phyloP scores from a whole-genome alignment of 495 filamentous ascomycete species.

The Ascodesmis nigricans region DNA sequence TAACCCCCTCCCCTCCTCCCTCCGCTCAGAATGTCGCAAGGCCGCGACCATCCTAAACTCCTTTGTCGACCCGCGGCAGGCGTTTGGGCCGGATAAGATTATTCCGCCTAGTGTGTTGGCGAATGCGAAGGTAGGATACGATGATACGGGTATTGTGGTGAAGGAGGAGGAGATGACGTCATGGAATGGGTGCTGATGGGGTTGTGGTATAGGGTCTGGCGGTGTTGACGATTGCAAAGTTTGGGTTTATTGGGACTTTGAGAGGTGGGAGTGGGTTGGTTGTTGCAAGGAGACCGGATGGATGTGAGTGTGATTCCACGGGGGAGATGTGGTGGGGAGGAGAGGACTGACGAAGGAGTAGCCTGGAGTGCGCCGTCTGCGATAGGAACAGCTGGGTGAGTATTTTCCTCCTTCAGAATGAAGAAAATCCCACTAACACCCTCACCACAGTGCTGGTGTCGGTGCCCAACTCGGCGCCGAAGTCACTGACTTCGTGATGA shows the following conservation, averaged over 20 bases:
- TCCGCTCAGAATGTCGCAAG: constrained; percentile 52
- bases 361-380: constrained; percentile 87
- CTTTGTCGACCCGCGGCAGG: constrained; percentile 81
- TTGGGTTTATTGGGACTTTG: constrained; percentile 79
- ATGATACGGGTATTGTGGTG: no score
- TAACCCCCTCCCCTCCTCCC: constrained; percentile 16
- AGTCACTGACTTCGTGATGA: constrained; percentile 96
- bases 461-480: constrained; percentile 96
- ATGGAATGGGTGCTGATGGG: not conserved
- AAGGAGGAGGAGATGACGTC: not conserved
- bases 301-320: constrained; percentile 23
- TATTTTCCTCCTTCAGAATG: not conserved
- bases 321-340: no score
- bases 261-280: constrained; percentile 87
- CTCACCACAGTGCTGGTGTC: constrained; percentile 41
- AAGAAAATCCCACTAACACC: constrained; percentile 1
- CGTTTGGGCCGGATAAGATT: constrained; percentile 91
- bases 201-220: constrained; percentile 50
- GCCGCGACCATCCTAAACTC: constrained; percentile 81
- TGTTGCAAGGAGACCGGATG: constrained; percentile 77
- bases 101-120: constrained; percentile 82
- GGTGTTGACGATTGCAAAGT: constrained; percentile 85
- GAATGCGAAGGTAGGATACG: constrained; percentile 88
- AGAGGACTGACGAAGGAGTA: no score
- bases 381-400: constrained; percentile 55